These are phyloP conservation scores for Diutina rugosa DNA, from an alignment of 1,139 yeast species.

Conservation along the genomic window DNA sequence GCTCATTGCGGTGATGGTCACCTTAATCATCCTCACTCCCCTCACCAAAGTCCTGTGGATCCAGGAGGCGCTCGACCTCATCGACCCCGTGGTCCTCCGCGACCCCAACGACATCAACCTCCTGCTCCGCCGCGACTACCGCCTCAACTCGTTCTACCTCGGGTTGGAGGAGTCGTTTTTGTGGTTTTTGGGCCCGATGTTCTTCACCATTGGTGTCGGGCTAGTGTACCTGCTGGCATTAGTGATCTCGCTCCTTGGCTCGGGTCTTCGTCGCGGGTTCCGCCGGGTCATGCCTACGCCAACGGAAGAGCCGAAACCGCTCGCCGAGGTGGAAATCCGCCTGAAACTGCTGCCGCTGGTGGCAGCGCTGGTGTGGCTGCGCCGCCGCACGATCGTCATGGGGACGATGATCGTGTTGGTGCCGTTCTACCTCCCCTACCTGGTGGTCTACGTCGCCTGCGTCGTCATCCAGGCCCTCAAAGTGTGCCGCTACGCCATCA, in stretches of 20 bases:
- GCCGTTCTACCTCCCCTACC: conserved; percentile 62
- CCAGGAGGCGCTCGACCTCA: conserved; percentile 14
- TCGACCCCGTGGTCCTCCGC: conserved; percentile 45
- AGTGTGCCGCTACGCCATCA: conserved; percentile 9
- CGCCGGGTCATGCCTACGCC: background rate
- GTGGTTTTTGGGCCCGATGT: conserved; percentile 47
- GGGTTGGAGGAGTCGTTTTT: conserved; percentile 52
- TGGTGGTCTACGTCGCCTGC: conserved; percentile 55
- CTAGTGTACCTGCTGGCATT: conserved; percentile 6
- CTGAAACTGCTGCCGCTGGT: background rate
- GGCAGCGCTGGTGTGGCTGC: background rate
- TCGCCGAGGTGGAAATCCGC: background rate
- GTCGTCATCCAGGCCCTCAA: conserved; percentile 38
- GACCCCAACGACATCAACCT: conserved; percentile 22
- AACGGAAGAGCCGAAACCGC: background rate
- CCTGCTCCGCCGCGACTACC: conserved; percentile 13
- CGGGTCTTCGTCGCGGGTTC: background rate
- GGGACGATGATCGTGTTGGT: conserved; percentile 14
- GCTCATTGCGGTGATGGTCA: background rate
- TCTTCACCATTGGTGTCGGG: conserved; percentile 33
- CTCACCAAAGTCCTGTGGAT: conserved; percentile 4
- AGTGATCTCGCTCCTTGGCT: conserved; percentile 3
- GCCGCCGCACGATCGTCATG: background rate
- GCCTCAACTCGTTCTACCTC: conserved; percentile 35
- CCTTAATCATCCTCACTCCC: background rate